A percentile compares a stretch with the other conserved stretches of the same genome.
Conservation (phyloP, 2,329 filamentous ascomycete species). For the Trichoderma atrobrunneum region DNA sequence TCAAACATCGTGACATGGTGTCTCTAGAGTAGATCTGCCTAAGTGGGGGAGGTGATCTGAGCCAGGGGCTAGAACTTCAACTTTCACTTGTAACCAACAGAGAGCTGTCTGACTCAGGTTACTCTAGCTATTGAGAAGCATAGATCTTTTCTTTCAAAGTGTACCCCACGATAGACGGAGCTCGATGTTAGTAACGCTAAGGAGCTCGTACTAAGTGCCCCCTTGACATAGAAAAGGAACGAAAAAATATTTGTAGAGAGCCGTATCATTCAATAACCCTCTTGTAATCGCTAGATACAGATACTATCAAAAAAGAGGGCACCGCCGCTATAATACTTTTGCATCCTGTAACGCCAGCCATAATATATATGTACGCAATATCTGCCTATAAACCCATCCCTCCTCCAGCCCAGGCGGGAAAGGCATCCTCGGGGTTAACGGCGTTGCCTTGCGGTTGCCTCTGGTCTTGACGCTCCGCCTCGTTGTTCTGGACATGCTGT, state of each 20-base stretch:
- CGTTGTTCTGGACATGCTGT: slow-evolving; percentile 41
- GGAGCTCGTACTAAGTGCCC: not conserved
- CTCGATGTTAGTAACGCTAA: not conserved
- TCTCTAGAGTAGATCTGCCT: not conserved
- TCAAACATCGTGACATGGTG: not conserved
- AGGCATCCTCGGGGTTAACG: slow-evolving; percentile 27
- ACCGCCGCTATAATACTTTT: slow-evolving; percentile 15
- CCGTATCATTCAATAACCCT: not conserved
- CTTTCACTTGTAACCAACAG: not conserved
- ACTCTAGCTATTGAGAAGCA: not conserved
- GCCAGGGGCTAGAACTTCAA: not conserved
- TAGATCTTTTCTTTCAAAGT: not conserved
- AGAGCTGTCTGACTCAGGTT: not conserved
- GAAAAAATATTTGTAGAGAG: not conserved
- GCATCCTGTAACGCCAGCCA: slow-evolving; percentile 23
- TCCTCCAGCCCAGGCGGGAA: slow-evolving; percentile 38
- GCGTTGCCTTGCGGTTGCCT: slow-evolving; percentile 30
- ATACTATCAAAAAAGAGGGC: not conserved
- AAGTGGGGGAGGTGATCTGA: not conserved
- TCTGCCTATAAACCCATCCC: slow-evolving; percentile 34
- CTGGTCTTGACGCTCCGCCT: slow-evolving; percentile 34
- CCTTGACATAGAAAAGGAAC: not conserved
- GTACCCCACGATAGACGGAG: not conserved
- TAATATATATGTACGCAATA: slow-evolving; percentile 18
- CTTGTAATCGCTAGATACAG: not conserved